Base-by-base conservation (phyloP, 2,329 filamentous ascomycete genomes). In the Verticillium longisporum region DNA sequence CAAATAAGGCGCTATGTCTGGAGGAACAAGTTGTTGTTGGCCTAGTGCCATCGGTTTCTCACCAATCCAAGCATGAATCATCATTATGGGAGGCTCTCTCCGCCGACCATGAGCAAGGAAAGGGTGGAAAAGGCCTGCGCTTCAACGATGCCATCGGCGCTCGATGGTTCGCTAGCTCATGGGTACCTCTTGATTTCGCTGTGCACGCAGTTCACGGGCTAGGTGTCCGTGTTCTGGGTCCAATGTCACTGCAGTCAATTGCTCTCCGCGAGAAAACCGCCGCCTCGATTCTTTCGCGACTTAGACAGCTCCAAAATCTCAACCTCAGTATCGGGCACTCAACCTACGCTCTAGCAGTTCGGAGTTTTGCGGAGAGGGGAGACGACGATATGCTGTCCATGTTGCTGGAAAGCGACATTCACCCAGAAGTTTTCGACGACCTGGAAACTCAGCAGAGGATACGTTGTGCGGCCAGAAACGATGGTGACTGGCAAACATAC, bases 171-270 rank as follows among this genome's bases (percentile, higher is more conserved):
- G 92, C 92, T 10, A 88, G 80, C 61, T 77, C 76, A 18, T 89
- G 90, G 72, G 82, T 95, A 26, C 84, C 88, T 1, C 78, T 92
- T 10, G 86, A 93, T 61, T 83, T 88, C 65, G 85, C 91, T 32
- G 85, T 96, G 60, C 83, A 83, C 37, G 82, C 90, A 6, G 77
- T 95, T 18, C 80, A 83, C 61, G 85, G 89, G 67, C 83, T 96
- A 58, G 90, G 90, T 2, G 78, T 96, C 5, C 80, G 85, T 56
- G 77, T 80, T 38, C 88, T 97, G 64, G 92, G 92, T 0, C 88
- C 92, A 0, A 76, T 89, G 18, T 89, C 91, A 4, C 72, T 97
- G 21, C 89, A 92, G 65, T 88, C 93, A 55, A 85, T 97, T 72
- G 91, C 88, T 3, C 73, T 89, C 11, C 83, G 90, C 68, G 84